Conservation (phyloP, 805 yeast species). For the Jamesozyma spencerorum region DNA sequence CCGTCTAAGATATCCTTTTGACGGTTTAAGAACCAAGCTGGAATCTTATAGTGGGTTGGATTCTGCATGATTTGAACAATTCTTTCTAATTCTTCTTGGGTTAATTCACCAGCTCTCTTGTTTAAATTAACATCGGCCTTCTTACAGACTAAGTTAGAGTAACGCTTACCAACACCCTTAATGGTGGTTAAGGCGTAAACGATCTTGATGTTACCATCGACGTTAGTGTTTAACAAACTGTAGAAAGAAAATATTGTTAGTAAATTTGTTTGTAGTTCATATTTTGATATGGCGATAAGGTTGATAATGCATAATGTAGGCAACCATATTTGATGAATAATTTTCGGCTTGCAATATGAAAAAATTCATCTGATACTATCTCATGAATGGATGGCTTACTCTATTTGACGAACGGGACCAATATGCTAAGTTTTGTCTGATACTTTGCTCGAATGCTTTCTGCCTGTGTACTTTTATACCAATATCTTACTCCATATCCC, state of each 20-base stretch:
- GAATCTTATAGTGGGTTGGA: slow-evolving; percentile 99
- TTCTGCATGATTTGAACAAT: slow-evolving; percentile 99
- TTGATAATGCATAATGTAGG: too few species aligned
- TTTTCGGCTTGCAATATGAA: too few species aligned
- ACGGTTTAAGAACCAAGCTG: slow-evolving; percentile 99
- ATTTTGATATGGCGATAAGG: too few species aligned
- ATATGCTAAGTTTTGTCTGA: too few species aligned
- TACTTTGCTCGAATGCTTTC: too few species aligned
- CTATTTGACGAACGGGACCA: too few species aligned
- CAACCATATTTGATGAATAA: too few species aligned
- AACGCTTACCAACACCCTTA: slow-evolving; percentile 99
- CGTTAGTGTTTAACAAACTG: slow-evolving; percentile 99
- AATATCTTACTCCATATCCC: too few species aligned
- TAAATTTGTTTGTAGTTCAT: background rate
- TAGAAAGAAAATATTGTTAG: slow-evolving; percentile 9
- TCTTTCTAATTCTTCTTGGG: slow-evolving; percentile 99
- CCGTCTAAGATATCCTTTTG: slow-evolving; percentile 98
- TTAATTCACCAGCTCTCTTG: slow-evolving; percentile 99
- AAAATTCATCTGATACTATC: too few species aligned
- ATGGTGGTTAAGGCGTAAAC: slow-evolving; percentile 99
- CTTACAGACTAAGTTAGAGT: slow-evolving; percentile 99
- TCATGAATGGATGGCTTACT: too few species aligned
- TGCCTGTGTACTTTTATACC: background rate
- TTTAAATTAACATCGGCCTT: slow-evolving; percentile 98
- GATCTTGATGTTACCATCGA: slow-evolving; percentile 99